These are phyloP conservation scores for Podospora pseudocomata DNA, from an alignment of 495 filamentous ascomycete genomes.

Conservation along the genomic window DNA sequence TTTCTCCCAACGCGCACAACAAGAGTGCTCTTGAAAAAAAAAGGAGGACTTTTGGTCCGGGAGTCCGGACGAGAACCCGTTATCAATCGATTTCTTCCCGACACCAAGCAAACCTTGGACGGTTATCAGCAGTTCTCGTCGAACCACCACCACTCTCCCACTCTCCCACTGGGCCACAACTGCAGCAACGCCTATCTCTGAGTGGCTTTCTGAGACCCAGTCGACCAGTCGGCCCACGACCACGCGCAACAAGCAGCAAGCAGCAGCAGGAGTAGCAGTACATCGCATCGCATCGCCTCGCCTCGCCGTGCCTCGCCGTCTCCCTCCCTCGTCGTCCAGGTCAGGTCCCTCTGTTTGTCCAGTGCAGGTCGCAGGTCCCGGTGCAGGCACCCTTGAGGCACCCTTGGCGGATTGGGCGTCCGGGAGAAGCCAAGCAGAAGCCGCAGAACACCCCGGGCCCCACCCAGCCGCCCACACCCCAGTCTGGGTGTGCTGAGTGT, in stretches of 20 bases:
- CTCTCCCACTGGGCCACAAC: background rate
- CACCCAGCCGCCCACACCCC: background rate
- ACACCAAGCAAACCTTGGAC: background rate
- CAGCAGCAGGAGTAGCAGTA: too few species aligned
- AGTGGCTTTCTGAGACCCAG: too few species aligned
- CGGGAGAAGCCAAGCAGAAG: conserved; percentile 1
- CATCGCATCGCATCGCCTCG: background rate
- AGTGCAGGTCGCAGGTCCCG: background rate
- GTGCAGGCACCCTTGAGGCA: background rate
- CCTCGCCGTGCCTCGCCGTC: background rate
- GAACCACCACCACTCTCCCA: background rate
- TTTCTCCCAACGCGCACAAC: background rate
- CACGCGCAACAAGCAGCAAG: background rate
- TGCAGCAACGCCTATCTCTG: background rate
- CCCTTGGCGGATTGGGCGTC: background rate
- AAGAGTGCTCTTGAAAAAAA: too few species aligned
- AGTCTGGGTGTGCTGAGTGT: background rate
- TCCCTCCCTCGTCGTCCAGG: too few species aligned
- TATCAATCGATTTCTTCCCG: background rate
- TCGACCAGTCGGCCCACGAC: background rate
- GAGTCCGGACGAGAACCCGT: background rate
- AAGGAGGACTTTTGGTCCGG: background rate
- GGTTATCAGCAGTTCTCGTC: background rate
- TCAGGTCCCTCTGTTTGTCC: background rate
- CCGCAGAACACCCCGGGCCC: background rate